These are phyloP conservation scores for Stachybotrys elegans DNA, from an alignment of 2,329 filamentous ascomycete species.

Conservation along the genomic window DNA sequence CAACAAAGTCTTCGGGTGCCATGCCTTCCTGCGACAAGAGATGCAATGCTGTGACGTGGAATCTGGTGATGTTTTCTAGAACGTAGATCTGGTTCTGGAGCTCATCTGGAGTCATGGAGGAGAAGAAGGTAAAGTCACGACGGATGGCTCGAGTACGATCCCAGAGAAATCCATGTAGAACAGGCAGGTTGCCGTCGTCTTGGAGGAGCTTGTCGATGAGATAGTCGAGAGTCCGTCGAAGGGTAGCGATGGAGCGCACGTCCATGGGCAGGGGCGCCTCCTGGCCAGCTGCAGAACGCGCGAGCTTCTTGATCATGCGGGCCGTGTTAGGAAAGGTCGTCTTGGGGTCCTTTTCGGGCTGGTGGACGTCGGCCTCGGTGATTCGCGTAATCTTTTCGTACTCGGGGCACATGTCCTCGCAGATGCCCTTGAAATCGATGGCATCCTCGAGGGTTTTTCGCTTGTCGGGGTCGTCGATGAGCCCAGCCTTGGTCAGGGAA, in stretches of 20 bases:
- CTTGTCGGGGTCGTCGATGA: conserved; percentile 62
- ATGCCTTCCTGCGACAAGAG: conserved; percentile 53
- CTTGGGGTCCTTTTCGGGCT: conserved; percentile 45
- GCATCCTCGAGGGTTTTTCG: conserved; percentile 58
- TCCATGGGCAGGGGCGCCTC: conserved; percentile 65
- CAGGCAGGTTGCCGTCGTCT: conserved; percentile 48
- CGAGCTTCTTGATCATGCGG: conserved; percentile 63
- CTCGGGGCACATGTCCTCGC: conserved; percentile 65
- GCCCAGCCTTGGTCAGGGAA: conserved; percentile 52
- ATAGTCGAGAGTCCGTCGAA: conserved; percentile 58
- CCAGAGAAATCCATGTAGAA: conserved; percentile 61
- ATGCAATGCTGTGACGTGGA: conserved; percentile 62
- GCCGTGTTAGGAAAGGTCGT: conserved; percentile 41
- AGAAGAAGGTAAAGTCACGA: conserved; percentile 64
- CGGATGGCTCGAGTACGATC: conserved; percentile 63
- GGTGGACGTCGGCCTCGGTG: conserved; percentile 53
- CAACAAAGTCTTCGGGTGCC: conserved; percentile 55
- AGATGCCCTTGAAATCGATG: conserved; percentile 63
- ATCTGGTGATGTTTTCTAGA: conserved; percentile 60
- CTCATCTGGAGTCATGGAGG: conserved; percentile 52
- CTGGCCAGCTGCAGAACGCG: conserved; percentile 63
- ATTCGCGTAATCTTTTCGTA: conserved; percentile 61
- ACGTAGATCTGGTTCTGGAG: conserved; percentile 56
- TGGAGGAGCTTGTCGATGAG: conserved; percentile 55
- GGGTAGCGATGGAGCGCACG: conserved; percentile 54